Conservation (phyloP, 2,329 filamentous ascomycete genomes). For the Thielaviopsis populi region DNA sequence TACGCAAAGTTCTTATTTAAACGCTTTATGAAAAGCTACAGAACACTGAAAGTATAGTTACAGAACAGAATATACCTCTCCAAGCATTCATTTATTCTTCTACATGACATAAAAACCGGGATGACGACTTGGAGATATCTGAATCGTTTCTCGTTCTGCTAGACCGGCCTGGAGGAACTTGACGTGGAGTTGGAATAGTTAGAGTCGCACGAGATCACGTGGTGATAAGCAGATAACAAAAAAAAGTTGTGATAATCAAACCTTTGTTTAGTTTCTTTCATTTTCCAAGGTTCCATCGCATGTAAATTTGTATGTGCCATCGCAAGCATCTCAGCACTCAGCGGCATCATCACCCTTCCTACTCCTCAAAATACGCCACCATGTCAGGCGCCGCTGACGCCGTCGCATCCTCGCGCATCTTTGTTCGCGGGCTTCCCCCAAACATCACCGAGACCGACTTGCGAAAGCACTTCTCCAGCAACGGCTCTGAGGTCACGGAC, state of each 20-base stretch:
- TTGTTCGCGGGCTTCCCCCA: conserved; percentile 74
- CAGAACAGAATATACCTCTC: too few species aligned
- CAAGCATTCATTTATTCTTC: too few species aligned
- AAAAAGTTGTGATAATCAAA: conserved; percentile 17
- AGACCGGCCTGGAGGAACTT: background rate
- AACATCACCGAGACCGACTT: conserved; percentile 74
- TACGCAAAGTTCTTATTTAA: background rate
- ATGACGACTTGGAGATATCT: too few species aligned
- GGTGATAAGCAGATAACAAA: conserved; percentile 18
- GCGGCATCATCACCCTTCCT: background rate
- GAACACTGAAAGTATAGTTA: too few species aligned
- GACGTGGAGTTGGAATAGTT: background rate
- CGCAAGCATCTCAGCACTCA: too few species aligned
- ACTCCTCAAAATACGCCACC: background rate
- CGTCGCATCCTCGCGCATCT: conserved; percentile 51
- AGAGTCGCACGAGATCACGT: conserved; percentile 14
- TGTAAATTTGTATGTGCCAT: background rate
- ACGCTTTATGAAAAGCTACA: too few species aligned
- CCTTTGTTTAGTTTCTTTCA: background rate
- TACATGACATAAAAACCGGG: too few species aligned
- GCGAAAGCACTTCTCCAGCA: conserved; percentile 68
- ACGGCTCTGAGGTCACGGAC: conserved; percentile 68
- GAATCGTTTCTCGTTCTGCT: background rate
- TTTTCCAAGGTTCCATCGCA: background rate
- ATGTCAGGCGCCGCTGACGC: conserved; percentile 16